phyloP scores from a whole-genome alignment of 768 basidiomycete species.

The Tricholomella constricta region DNA sequence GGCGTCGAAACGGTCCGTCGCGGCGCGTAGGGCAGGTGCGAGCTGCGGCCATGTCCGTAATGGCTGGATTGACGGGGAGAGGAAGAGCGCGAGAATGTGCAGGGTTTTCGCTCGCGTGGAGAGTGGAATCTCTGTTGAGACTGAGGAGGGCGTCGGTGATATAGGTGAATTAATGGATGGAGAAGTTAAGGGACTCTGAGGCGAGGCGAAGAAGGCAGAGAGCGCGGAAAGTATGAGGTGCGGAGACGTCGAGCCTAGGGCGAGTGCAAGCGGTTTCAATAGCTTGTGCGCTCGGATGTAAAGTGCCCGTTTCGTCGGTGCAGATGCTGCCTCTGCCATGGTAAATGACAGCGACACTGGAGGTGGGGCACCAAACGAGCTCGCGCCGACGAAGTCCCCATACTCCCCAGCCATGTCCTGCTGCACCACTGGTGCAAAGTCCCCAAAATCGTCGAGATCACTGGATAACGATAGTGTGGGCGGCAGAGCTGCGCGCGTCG shows the following conservation, averaged over 20 bases:
- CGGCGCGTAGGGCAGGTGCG: constrained; percentile 65
- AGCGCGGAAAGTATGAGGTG: constrained; percentile 68
- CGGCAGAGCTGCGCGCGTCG: constrained; percentile 1
- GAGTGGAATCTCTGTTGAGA: constrained; percentile 36
- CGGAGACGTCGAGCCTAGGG: constrained; percentile 58
- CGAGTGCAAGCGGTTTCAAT: constrained; percentile 58
- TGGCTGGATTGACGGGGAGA: constrained; percentile 72
- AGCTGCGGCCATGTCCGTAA: constrained; percentile 66
- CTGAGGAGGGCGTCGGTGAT: background rate
- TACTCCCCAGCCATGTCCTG: constrained; percentile 6
- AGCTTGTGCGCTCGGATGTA: constrained; percentile 69
- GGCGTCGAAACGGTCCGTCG: constrained; percentile 89
- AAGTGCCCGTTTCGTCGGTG: constrained; percentile 36
- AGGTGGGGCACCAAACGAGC: constrained; percentile 19
- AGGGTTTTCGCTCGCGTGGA: constrained; percentile 67
- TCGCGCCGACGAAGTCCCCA: constrained; percentile 2
- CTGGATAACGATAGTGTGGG: constrained; percentile 10
- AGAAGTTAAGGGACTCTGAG: background rate
- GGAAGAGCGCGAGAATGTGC: constrained; percentile 71
- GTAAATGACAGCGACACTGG: constrained; percentile 17
- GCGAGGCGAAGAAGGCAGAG: constrained; percentile 38
- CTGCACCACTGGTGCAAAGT: constrained; percentile 18
- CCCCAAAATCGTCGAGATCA: constrained; percentile 20
- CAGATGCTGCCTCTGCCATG: constrained; percentile 23
- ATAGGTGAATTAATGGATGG: too few relatives aligned